Percentiles rank a stretch among this genome's conserved stretches.
These are phyloP conservation scores for Myxozyma sirexii DNA, from an alignment of 805 yeast species.

Conservation along the genomic window DNA sequence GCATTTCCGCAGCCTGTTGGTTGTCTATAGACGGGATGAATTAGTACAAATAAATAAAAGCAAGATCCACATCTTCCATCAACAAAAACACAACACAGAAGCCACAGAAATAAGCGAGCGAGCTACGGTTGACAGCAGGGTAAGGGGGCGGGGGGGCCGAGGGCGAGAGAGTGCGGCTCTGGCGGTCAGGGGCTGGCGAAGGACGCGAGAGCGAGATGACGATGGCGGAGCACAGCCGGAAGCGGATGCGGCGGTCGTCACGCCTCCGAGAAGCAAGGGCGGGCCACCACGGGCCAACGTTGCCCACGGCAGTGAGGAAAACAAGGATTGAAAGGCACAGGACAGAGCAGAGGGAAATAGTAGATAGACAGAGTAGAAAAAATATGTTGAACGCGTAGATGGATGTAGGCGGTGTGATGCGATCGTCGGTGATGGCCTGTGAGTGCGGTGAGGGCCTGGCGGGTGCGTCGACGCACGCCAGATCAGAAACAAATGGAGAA, in stretches of 20 bases:
- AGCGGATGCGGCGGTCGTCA: conserved; percentile 21
- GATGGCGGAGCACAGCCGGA: conserved; percentile 10
- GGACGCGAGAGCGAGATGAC: conserved; percentile 2
- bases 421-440: no score
- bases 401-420: no score
- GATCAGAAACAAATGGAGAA: no score
- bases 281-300: no score
- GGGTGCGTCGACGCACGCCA: no score
- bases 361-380: no score
- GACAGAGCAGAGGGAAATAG: no score
- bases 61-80: not conserved
- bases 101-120: not conserved
- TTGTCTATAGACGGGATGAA: conserved; percentile 48
- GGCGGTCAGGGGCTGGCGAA: conserved; percentile 11
- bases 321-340: no score
- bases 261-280: not conserved
- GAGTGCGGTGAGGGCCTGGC: no score
- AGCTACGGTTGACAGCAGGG: not conserved
- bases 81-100: not conserved
- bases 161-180: conserved; percentile 14
- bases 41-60: not conserved
- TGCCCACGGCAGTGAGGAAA: no score
- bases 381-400: no score
- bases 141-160: not conserved
- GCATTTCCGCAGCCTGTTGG: conserved; percentile 91